Evolutionary conservation across 305 asterid genomes (phyloP).

Genomic region (Fraxinus platypoda): DNA sequence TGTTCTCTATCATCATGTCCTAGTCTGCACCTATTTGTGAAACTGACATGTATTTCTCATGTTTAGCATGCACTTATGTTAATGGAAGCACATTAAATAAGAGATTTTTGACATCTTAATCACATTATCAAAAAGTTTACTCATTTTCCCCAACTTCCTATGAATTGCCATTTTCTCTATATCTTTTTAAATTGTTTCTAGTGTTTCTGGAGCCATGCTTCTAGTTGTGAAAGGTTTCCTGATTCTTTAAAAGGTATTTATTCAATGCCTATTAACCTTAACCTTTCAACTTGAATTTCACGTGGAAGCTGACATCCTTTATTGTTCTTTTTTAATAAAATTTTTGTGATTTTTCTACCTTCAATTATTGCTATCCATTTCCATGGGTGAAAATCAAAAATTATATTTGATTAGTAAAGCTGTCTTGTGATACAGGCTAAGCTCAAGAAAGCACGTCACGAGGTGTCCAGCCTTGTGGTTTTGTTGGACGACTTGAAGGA

Average conservation of each 20-base stretch:
- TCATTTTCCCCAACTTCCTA: background rate
- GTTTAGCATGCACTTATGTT: background rate
- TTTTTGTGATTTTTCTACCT: background rate
- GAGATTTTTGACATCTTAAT: conserved; percentile 1
- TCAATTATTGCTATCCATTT: background rate
- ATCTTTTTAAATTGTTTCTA: background rate
- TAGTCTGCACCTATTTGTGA: background rate
- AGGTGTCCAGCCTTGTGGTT: conserved; percentile 47
- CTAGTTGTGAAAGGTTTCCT: background rate
- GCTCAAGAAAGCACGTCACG: conserved; percentile 59
- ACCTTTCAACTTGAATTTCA: background rate
- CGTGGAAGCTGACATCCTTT: background rate
- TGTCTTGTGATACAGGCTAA: conserved; percentile 59
- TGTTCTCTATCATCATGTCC: background rate
- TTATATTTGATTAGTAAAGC: conserved; percentile 6
- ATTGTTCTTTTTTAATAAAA: background rate
- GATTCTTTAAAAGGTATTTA: background rate
- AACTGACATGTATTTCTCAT: background rate
- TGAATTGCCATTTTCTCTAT: background rate
- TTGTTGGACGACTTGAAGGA: conserved; percentile 68
- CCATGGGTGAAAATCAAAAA: conserved; percentile 8
- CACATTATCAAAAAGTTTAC: background rate
- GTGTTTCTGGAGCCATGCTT: background rate
- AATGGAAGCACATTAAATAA: background rate
- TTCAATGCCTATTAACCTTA: background rate